phyloP scores from a whole-genome alignment of 306 rosid species.

The Rosa multiflora region DNA sequence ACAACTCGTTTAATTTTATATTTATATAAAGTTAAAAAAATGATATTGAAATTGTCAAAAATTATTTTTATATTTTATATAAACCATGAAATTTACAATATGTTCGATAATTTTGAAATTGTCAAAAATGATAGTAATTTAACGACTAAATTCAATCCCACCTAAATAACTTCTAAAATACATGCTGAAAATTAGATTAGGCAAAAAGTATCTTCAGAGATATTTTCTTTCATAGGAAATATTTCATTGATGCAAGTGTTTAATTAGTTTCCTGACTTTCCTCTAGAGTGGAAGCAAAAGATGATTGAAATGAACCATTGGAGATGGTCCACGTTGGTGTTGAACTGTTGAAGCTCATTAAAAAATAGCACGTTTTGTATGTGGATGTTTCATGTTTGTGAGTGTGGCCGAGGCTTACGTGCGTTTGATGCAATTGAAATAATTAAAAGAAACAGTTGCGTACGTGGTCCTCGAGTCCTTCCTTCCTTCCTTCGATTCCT shows the following conservation, averaged over 20 bases:
- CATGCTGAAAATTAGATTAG: too few relatives aligned
- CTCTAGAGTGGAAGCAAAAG: not conserved
- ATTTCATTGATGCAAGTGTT: conserved; percentile 11
- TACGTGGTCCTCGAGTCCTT: conserved; percentile 2
- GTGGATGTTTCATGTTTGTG: conserved; percentile 8
- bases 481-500: not conserved
- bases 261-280: not conserved
- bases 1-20: too few relatives aligned
- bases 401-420: conserved; percentile 27
- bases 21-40: too few relatives aligned
- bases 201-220: not conserved
- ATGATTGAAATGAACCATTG: not conserved
- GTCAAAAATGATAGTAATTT: too few relatives aligned
- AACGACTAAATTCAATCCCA: too few relatives aligned
- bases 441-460: not conserved
- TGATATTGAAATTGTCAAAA: too few relatives aligned
- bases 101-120: too few relatives aligned
- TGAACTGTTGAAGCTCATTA: conserved; percentile 3
- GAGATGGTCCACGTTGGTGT: conserved; percentile 37
- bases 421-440: conserved; percentile 8
- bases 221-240: not conserved
- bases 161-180: too few relatives aligned
- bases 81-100: too few relatives aligned
- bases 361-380: conserved; percentile 42
- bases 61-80: too few relatives aligned